Percentiles rank a stretch among this genome's conserved stretches.
Evolutionary conservation across 2,329 filamentous ascomycete genomes (phyloP).

Genomic region (Ceratocystiopsis minuta): DNA sequence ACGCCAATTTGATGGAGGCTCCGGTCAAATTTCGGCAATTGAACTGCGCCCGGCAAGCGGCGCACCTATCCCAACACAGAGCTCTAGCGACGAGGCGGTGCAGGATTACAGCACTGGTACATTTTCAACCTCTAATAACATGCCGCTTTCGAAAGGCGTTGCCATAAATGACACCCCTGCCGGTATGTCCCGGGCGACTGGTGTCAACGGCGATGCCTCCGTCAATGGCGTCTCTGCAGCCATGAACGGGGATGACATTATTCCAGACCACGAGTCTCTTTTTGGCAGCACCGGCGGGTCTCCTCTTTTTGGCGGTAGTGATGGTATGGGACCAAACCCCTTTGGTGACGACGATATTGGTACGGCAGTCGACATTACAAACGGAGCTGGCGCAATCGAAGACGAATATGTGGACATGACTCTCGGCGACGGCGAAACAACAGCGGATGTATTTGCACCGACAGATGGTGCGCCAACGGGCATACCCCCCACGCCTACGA

Average conservation of each 20-base stretch:
- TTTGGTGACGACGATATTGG: slow-evolving; percentile 55
- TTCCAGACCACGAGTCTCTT: slow-evolving; percentile 55
- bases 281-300: slow-evolving; percentile 72
- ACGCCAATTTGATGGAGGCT: slow-evolving; percentile 58
- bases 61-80: slow-evolving; percentile 50
- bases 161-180: slow-evolving; percentile 14
- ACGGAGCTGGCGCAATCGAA: slow-evolving; percentile 17
- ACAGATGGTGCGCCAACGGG: not conserved
- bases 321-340: slow-evolving; percentile 35
- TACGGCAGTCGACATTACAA: slow-evolving; percentile 41
- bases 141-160: slow-evolving; percentile 36
- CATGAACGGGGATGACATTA: slow-evolving; percentile 19
- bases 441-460: slow-evolving; percentile 14
- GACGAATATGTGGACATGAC: slow-evolving; percentile 17
- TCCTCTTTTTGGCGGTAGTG: slow-evolving; percentile 63
- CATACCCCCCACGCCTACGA: no score
- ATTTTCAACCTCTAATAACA: slow-evolving; percentile 57
- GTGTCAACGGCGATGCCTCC: slow-evolving; percentile 7
- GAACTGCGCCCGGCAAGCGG: slow-evolving; percentile 67
- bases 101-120: slow-evolving; percentile 47
- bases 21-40: slow-evolving; percentile 72
- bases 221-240: slow-evolving; percentile 17
- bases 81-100: slow-evolving; percentile 39
- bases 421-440: slow-evolving; percentile 21
- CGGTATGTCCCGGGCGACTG: slow-evolving; percentile 7